phyloP scores from a whole-genome alignment of 2,329 filamentous ascomycete genomes.

The Tolypocladium guangdongense region DNA sequence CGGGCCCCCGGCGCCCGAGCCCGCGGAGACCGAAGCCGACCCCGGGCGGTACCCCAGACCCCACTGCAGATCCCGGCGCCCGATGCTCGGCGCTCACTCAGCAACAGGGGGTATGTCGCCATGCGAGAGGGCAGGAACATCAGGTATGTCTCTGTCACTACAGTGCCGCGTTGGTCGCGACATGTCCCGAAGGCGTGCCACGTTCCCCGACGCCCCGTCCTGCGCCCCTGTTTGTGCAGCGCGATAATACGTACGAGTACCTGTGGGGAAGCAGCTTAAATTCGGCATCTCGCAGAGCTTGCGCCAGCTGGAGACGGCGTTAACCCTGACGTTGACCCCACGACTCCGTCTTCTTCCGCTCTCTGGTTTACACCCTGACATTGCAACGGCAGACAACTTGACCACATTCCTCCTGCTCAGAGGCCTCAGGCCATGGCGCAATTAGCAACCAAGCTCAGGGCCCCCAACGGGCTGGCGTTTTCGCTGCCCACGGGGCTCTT shows the following conservation, averaged over 20 bases:
- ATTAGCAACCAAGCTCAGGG: conserved; percentile 16
- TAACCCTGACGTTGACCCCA: neutral
- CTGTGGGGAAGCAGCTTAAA: neutral
- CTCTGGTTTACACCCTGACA: neutral
- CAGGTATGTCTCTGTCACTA: neutral
- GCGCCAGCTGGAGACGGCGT: neutral
- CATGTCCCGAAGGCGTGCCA: neutral
- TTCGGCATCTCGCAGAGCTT: neutral
- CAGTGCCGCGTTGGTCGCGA: too few species aligned
- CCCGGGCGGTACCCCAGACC: neutral
- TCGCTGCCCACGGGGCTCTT: conserved; percentile 59
- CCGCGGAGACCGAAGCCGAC: neutral
- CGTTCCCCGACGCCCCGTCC: neutral
- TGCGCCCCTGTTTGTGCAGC: neutral
- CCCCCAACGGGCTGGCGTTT: conserved; percentile 54
- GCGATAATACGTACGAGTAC: neutral
- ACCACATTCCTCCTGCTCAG: neutral
- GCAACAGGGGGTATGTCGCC: too few species aligned
- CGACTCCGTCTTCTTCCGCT: neutral
- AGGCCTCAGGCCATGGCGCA: conserved; percentile 9
- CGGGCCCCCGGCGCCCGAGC: neutral
- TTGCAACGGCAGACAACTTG: neutral
- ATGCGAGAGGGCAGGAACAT: too few species aligned
- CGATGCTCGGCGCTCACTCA: neutral
- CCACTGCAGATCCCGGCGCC: neutral